These are phyloP conservation scores for Exophiala alcalophila DNA, from an alignment of 2,329 filamentous ascomycete genomes.

Conservation along the genomic window DNA sequence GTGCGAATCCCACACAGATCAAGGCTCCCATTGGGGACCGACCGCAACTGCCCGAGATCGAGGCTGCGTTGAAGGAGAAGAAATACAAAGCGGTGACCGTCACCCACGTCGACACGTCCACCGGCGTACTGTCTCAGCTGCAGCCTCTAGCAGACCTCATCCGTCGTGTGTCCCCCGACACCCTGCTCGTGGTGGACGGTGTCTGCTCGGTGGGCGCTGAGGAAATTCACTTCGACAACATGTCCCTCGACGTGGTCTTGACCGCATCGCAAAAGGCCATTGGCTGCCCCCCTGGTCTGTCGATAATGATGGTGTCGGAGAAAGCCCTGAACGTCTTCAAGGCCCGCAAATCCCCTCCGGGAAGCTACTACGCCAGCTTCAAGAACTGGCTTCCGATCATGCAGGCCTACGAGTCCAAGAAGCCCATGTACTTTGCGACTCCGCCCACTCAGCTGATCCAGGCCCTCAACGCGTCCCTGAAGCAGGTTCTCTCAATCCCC, in stretches of 20 bases:
- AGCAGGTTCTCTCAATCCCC: slow-evolving; percentile 77
- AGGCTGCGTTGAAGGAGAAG: slow-evolving; percentile 83
- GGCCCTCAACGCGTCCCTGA: slow-evolving; percentile 84
- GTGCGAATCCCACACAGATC: slow-evolving; percentile 83
- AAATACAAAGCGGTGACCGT: slow-evolving; percentile 92
- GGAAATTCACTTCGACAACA: slow-evolving; percentile 93
- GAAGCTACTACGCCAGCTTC: slow-evolving; percentile 92
- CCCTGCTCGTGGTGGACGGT: slow-evolving; percentile 87
- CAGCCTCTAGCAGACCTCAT: slow-evolving; percentile 79
- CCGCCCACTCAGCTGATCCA: slow-evolving; percentile 91
- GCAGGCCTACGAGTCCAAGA: slow-evolving; percentile 98
- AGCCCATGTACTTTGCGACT: slow-evolving; percentile 96
- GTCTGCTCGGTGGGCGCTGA: slow-evolving; percentile 96
- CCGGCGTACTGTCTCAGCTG: slow-evolving; percentile 89
- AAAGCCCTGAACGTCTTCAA: slow-evolving; percentile 79
- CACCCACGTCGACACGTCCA: slow-evolving; percentile 96
- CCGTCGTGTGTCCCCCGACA: slow-evolving; percentile 82
- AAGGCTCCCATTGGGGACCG: slow-evolving; percentile 84
- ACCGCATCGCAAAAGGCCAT: slow-evolving; percentile 97
- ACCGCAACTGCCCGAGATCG: slow-evolving; percentile 81
- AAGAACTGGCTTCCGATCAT: slow-evolving; percentile 98
- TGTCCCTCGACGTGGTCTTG: slow-evolving; percentile 87
- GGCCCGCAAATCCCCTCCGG: slow-evolving; percentile 73
- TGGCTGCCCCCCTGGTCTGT: slow-evolving; percentile 88
- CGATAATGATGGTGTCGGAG: slow-evolving; percentile 89